phyloP scores from a whole-genome alignment of 2,329 filamentous ascomycete species.

The Clarireedia hainanense region DNA sequence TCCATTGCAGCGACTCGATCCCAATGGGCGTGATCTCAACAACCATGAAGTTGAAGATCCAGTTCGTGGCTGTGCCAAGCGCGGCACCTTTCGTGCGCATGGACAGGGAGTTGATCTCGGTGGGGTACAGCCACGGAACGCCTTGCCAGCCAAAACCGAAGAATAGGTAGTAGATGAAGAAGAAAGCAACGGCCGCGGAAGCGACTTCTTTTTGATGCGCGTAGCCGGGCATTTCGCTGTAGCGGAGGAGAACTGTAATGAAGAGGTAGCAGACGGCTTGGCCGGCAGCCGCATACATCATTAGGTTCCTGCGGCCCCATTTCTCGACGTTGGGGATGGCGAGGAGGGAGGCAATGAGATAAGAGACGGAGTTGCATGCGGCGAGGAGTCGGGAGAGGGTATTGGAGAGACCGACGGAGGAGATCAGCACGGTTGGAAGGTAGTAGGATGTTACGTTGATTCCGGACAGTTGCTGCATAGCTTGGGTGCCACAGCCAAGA shows the following conservation, averaged over 20 bases:
- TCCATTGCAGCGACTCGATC: constrained; percentile 44
- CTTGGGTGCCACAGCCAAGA: constrained; percentile 57
- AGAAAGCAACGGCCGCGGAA: constrained; percentile 22
- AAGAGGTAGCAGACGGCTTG: constrained; percentile 57
- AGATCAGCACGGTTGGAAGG: constrained; percentile 43
- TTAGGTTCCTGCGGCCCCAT: constrained; percentile 61
- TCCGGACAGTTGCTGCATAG: constrained; percentile 43
- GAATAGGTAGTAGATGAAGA: constrained; percentile 46
- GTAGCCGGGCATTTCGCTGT: constrained; percentile 16
- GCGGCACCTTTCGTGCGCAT: constrained; percentile 51
- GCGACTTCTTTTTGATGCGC: constrained; percentile 8
- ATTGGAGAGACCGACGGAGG: constrained; percentile 38
- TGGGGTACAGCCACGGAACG: constrained; percentile 41
- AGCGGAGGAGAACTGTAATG: constrained; percentile 35
- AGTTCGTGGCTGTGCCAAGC: constrained; percentile 34
- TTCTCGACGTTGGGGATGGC: constrained; percentile 40
- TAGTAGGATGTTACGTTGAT: constrained; percentile 40
- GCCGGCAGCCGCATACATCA: constrained; percentile 60
- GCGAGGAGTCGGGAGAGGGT: constrained; percentile 45
- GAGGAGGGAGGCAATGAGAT: constrained; percentile 14
- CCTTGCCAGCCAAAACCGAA: constrained; percentile 44
- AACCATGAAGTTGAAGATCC: constrained; percentile 45
- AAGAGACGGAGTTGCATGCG: constrained; percentile 36
- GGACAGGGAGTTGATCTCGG: constrained; percentile 45
- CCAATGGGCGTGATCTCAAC: constrained; percentile 30